Base-by-base conservation (phyloP, 169 alveolate species). In the Plasmodium knowlesi region DNA sequence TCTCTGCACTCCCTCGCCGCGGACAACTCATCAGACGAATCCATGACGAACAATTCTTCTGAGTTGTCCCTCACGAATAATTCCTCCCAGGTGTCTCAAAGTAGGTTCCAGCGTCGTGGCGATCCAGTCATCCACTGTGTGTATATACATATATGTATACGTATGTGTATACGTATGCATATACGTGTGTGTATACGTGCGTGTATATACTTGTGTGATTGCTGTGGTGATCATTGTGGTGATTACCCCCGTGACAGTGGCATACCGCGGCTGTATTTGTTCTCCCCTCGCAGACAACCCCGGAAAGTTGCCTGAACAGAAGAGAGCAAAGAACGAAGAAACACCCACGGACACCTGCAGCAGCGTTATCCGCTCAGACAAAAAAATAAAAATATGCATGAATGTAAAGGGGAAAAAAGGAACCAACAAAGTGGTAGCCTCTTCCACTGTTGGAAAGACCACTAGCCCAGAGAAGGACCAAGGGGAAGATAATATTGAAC, bases 361-460 rank as follows among this genome's bases (percentile, higher is more conserved):
- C 25, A 84, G 92, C 57, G 74, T 84, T 19, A 43, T 84, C 53
- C 50, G 76, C 54, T 72, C 50, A 46, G 84, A 84, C 39, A 84
- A 84, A 43, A 84, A 72, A 73, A 84, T 84, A 72, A 84, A 84
- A 84, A 84, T 84, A 22, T 84, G 92, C 41, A 84, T 84, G 92
- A 84, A 84, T 43, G 70, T 72, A 39, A 34, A 84, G 76, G 78
- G 78, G 22, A 84, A 84, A 43, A 73, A 39, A 30, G 30, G 61
- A 37, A 84, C 28, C 19, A 50, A 46, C 50, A 22, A 67, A 67
- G 22, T 53, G 30, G 50, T 5, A 10, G 14, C 46, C 54, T 19
- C 19, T 16, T 43, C 50, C 57, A 28, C 19, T 32, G 57, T n/a
- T 6, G 43, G 28, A 83, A 57, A 14, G n/a, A 25, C 14, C 71